Percentiles rank a stretch among this genome's conserved stretches.
Evolutionary conservation across 2,329 filamentous ascomycete species (phyloP).

Genomic region (Ceratocystis harringtonii): DNA sequence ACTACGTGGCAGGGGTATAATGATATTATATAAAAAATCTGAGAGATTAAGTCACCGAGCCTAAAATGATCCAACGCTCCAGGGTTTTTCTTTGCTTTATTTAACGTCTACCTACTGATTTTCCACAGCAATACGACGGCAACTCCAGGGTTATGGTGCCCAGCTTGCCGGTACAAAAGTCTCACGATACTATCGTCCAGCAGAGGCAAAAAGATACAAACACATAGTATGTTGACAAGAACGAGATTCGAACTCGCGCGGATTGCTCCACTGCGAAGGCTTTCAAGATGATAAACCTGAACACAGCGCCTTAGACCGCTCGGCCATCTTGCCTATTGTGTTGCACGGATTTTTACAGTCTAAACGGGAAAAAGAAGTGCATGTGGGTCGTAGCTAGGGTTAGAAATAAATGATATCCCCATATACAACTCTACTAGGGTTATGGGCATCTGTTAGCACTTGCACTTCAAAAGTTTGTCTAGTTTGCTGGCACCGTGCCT

Average conservation of each 20-base stretch:
- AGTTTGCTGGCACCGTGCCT: background rate
- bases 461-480: background rate
- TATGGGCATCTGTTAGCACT: background rate
- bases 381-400: background rate
- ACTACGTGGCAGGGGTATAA: background rate
- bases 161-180: no score
- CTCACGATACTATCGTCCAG: no score
- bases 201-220: background rate
- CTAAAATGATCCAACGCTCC: background rate
- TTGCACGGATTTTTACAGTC: accelerated
- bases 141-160: no score
- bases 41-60: no score
- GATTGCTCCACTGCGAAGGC: slow-evolving; percentile 17
- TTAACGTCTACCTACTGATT: no score
- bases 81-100: no score
- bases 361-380: no score
- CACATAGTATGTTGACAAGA: slow-evolving; percentile 22
- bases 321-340: no score
- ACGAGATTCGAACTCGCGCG: slow-evolving; percentile 21
- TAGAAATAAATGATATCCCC: no score
- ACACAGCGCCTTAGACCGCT: no score
- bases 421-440: accelerated
- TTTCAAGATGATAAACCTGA: no score
- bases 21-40: background rate
- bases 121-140: no score